phyloP scores from a whole-genome alignment of 2,329 filamentous ascomycete species.

The Mycosphaerella arachidis region DNA sequence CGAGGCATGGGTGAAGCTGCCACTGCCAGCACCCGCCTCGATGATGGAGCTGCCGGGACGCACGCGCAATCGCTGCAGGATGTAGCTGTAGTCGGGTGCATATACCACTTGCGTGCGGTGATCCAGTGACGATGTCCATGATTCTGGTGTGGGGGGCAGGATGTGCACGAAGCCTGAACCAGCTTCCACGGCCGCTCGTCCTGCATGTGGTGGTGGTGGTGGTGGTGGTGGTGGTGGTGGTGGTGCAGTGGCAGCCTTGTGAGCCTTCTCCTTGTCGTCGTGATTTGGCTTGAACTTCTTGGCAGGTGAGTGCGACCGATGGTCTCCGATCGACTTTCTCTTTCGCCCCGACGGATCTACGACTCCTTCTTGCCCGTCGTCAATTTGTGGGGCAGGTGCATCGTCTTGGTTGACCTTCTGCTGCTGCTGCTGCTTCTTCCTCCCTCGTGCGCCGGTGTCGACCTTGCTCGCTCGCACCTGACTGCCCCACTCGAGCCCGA shows the following conservation, averaged over 20 bases:
- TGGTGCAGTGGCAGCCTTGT: conserved; percentile 29
- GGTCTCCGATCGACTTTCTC: conserved; percentile 43
- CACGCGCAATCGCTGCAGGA: conserved; percentile 70
- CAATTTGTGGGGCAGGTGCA: neutral
- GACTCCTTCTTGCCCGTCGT: neutral
- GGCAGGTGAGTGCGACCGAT: conserved; percentile 16
- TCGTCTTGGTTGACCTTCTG: conserved; percentile 51
- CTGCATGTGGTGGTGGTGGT: neutral
- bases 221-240: too few relatives aligned
- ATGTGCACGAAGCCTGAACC: conserved; percentile 70
- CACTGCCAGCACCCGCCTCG: conserved; percentile 76
- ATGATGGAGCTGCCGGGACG: conserved; percentile 69
- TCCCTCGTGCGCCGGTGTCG: conserved; percentile 83
- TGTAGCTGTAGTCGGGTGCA: conserved; percentile 80
- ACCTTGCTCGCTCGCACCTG: conserved; percentile 86
- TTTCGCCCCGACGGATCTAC: conserved; percentile 23
- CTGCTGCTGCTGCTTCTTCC: conserved; percentile 42
- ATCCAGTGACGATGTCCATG: conserved; percentile 75
- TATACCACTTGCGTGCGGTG: conserved; percentile 85
- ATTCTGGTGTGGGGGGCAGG: conserved; percentile 72
- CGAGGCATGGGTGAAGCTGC: conserved; percentile 77
- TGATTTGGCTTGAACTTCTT: conserved; percentile 35
- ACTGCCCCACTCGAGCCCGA: conserved; percentile 81
- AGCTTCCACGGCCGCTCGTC: conserved; percentile 50
- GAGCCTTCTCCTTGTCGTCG: conserved; percentile 19